phyloP scores from a whole-genome alignment of 306 rosid species.

The Abrus pulchellus region DNA sequence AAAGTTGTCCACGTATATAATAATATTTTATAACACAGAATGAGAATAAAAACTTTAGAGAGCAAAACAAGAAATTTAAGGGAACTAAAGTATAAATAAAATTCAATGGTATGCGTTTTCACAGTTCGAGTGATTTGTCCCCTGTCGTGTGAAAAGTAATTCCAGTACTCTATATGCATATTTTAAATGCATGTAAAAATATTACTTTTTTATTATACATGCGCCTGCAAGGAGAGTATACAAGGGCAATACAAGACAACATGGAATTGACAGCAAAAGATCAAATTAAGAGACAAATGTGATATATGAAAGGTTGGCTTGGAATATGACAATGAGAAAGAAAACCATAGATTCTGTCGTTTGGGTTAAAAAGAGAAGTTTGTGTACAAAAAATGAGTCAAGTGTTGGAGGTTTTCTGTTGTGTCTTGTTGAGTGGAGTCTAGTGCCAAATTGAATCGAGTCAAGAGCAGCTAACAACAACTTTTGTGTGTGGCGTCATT shows the following conservation, averaged over 20 bases:
- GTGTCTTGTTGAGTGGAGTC: constrained; percentile 48
- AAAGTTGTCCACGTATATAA: background rate
- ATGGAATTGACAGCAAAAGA: constrained; percentile 42
- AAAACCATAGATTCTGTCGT: background rate
- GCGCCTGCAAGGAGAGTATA: constrained; percentile 32
- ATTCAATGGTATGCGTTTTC: background rate
- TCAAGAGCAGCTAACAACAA: constrained; percentile 12
- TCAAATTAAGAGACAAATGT: constrained; percentile 49
- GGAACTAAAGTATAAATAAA: background rate
- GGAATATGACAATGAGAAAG: constrained; percentile 44
- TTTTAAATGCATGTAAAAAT: background rate
- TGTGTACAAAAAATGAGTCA: constrained; percentile 32
- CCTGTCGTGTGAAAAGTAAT: background rate
- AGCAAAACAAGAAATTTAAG: constrained; percentile 1
- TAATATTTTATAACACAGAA: background rate
- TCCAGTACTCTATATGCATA: background rate
- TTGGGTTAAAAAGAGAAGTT: constrained; percentile 25
- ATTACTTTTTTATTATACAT: background rate
- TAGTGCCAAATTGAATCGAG: constrained; percentile 45
- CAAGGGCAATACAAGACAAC: constrained; percentile 12
- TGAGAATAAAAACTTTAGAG: background rate
- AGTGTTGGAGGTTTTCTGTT: constrained; percentile 47
- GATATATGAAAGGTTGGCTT: constrained; percentile 25
- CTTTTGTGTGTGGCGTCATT: constrained; percentile 2
- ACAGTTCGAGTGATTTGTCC: background rate